Evolutionary conservation across 139 green algal genomes (phyloP).

Genomic region (Chlorella sp.): DNA sequence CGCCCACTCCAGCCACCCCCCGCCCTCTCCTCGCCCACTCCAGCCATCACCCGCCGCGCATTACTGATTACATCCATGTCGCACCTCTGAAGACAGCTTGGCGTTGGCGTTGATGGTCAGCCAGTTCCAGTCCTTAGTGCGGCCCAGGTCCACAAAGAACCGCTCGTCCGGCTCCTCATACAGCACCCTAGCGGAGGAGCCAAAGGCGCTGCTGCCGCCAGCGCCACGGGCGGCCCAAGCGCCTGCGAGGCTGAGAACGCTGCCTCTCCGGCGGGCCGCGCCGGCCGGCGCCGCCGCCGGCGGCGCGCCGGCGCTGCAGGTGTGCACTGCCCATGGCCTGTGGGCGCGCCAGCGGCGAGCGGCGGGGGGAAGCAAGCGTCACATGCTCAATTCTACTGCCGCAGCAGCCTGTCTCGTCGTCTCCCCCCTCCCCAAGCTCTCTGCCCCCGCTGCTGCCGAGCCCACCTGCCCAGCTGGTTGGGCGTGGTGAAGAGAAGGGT

Average conservation of each 20-base stretch:
- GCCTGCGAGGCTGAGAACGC: too few relatives aligned
- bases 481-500: slow-evolving; percentile 32
- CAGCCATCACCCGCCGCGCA: too few relatives aligned
- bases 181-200: slow-evolving; percentile 23
- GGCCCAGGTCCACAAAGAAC: slow-evolving; percentile 56
- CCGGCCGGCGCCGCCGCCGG: not conserved
- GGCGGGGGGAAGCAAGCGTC: not conserved
- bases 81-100: slow-evolving; percentile 70
- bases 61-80: too few relatives aligned
- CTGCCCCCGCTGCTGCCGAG: not conserved
- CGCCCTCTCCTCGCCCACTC: too few relatives aligned
- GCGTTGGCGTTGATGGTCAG: slow-evolving; percentile 63
- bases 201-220: not conserved
- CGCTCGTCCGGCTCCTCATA: slow-evolving; percentile 51
- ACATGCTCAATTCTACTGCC: not conserved
- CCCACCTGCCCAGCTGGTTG: slow-evolving; percentile 29
- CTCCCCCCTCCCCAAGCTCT: not conserved
- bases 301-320: not conserved
- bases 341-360: too few relatives aligned
- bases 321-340: slow-evolving; percentile 15
- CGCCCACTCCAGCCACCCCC: too few relatives aligned
- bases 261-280: not conserved
- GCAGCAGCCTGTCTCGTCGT: not conserved
- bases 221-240: not conserved
- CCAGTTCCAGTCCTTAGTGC: slow-evolving; percentile 67